Evolutionary conservation across 139 green algal species (phyloP), one percentile per base, ranked within the genome.

Genomic region (Spirogloea muscicola): DNA sequence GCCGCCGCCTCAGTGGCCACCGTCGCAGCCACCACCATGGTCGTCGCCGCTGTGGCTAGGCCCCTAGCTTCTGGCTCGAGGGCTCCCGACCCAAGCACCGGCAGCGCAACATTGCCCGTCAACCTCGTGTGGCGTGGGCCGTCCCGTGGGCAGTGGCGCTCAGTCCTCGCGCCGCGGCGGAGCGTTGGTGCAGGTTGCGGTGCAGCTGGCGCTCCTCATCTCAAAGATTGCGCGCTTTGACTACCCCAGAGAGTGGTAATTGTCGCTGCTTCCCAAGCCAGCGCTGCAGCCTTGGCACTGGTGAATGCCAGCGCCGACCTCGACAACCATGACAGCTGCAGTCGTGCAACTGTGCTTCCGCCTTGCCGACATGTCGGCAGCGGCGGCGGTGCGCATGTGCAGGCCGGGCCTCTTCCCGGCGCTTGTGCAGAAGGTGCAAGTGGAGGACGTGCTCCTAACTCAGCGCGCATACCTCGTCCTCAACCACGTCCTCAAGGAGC

Each of bases 401-500:
- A 69, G 65, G 65, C 91, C 91, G 2, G 68, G 27, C 25, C 84
- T 96, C 10, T 89, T 96, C 55, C 58, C 36, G 7, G 84, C 90
- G 49, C 83, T 96, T 10, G 57, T 93, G 58, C 68, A 41, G 36
- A 38, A 40, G 34, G 58, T 88, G 55, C 55, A 84, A 40, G 46
- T 37, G 49, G 10, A 40, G 40, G 3, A 49, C 5, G 6, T 25
- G 27, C 61, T 74, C 13, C 27, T 61, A 0, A 21, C 39, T 7
- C 76, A 86, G 10, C 84, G 89, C 3, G 79, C 87, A 16, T 91
- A 92, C 74, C 84, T 96, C 3, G 84, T 89, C 29, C 79, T 97
- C 48, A 90, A 97, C 72, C 89, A 96, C 72, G 81, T 94, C 5
- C 80, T 96, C 25, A 97, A 97, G 82, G 92, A 97, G 83, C 87